phyloP scores from a whole-genome alignment of 495 filamentous ascomycete genomes.

The Talaromyces stipitatus region DNA sequence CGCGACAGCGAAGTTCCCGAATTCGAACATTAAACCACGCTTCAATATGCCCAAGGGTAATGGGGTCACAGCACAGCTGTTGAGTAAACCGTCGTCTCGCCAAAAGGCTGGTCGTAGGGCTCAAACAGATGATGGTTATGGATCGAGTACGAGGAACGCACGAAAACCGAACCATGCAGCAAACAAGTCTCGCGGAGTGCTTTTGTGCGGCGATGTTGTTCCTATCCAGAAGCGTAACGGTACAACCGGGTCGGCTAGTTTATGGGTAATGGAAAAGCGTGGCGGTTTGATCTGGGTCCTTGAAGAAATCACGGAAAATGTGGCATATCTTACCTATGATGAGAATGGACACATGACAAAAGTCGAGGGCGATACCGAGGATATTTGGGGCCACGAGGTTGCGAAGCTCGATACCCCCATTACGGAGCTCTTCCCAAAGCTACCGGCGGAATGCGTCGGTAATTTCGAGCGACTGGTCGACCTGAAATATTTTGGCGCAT shows the following conservation, averaged over 20 bases:
- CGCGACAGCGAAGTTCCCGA: conserved; percentile 31
- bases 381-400: conserved; percentile 73
- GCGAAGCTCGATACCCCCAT: conserved; percentile 61
- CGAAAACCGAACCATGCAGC: conserved; percentile 48
- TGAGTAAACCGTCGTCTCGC: conserved; percentile 82
- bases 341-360: conserved; percentile 61
- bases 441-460: conserved; percentile 67
- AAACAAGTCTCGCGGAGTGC: conserved; percentile 78
- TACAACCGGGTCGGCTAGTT: conserved; percentile 77
- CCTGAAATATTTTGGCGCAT: conserved; percentile 72
- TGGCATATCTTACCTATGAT: conserved; percentile 65
- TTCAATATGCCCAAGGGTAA: conserved; percentile 47
- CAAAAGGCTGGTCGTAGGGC: conserved; percentile 48
- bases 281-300: conserved; percentile 94
- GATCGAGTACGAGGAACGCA: conserved; percentile 50
- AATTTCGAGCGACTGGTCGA: conserved; percentile 57
- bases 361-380: conserved; percentile 58
- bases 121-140: conserved; percentile 69
- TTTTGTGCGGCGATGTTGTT: conserved; percentile 94
- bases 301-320: conserved; percentile 94
- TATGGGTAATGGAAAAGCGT: conserved; percentile 97
- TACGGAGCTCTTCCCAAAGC: conserved; percentile 64
- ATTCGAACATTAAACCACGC: conserved; percentile 28
- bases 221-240: conserved; percentile 95
- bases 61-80: conserved; percentile 75